Base-by-base conservation (phyloP, 2,329 filamentous ascomycete genomes). In the Sporothrix humicola region DNA sequence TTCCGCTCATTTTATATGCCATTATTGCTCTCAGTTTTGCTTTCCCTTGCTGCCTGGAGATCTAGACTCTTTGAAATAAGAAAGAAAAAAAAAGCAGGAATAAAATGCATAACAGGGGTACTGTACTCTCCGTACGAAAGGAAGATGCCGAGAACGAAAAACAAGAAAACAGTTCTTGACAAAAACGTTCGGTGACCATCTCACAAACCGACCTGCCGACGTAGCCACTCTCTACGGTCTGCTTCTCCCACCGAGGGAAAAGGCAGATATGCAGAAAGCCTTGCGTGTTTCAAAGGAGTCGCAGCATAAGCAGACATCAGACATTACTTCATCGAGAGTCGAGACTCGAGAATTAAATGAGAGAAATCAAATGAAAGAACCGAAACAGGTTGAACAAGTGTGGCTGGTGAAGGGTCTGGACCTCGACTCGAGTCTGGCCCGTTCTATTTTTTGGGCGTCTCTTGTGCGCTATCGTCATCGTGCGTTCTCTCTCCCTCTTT, bases 251-350 rank as follows among this genome's bases (percentile, higher is more conserved):
- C 37, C 59, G 37, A 65, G 46, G 46, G 15, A 42, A 65, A 44
- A 65, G 37, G 37, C 59, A 65, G 37, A 65, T 6, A 20, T 65
- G 59, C 10, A 65, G n/a, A 65, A 65, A 10, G 59, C 59, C 59
- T 65, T 13, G 59, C 42, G 15, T 46, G 37, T 46, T 46, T 44
- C 37, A 65, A 23, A 20, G 9, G 31, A 10, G n/a, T 44, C 13
- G 31, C 31, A 37, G 31, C 4, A 37, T 37, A 7, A 37, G 31
- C 31, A 5, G 31, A 37, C 31, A 26, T 26, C 23, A 26, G 23
- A 26, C 23, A 26, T 26, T 26, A 26, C 23, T 3, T 26, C 23
- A 26, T 26, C 1, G 31, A 37, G 31, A 37, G 31, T 37, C 31
- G 31, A 37, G 31, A 37, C 31, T 7, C 31, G 31, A 37, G 31